Conservation (phyloP, 176 grass and related monocot species). For the Tillandsia fasciculata region DNA sequence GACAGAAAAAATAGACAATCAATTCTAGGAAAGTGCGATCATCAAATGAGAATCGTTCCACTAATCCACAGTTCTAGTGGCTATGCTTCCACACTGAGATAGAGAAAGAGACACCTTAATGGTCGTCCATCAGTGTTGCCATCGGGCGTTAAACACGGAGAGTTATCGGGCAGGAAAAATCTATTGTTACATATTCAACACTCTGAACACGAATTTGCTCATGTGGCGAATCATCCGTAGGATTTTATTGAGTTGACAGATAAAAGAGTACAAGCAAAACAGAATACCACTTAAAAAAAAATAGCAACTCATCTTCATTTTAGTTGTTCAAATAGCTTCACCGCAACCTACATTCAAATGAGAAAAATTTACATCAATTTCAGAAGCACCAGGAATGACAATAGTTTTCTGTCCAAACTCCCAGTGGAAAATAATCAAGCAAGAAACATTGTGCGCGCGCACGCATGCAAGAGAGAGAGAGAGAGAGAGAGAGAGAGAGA, state of each 20-base stretch:
- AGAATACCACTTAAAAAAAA: constrained; percentile 11
- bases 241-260: constrained; percentile 17
- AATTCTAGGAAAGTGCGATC: too few species aligned
- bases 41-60: too few species aligned
- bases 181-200: background rate
- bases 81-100: too few species aligned
- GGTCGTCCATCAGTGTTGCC: background rate
- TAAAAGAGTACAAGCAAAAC: constrained; percentile 14
- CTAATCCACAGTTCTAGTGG: too few species aligned
- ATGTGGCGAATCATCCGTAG: background rate
- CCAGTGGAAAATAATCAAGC: constrained; percentile 7
- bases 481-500: too few species aligned
- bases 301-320: constrained; percentile 45
- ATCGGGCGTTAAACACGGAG: too few species aligned
- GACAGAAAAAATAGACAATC: too few species aligned
- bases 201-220: background rate
- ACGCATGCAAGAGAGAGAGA: background rate
- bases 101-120: too few species aligned
- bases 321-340: constrained; percentile 64
- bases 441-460: constrained; percentile 5
- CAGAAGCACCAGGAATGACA: background rate
- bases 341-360: constrained; percentile 46
- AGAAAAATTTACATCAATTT: constrained; percentile 6
- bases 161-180: background rate
- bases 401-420: background rate